A percentile compares a stretch with the other conserved stretches of the same genome.
Evolutionary conservation across 768 basidiomycete species (phyloP).

Genomic region (Udeniomyces megalosporus): DNA sequence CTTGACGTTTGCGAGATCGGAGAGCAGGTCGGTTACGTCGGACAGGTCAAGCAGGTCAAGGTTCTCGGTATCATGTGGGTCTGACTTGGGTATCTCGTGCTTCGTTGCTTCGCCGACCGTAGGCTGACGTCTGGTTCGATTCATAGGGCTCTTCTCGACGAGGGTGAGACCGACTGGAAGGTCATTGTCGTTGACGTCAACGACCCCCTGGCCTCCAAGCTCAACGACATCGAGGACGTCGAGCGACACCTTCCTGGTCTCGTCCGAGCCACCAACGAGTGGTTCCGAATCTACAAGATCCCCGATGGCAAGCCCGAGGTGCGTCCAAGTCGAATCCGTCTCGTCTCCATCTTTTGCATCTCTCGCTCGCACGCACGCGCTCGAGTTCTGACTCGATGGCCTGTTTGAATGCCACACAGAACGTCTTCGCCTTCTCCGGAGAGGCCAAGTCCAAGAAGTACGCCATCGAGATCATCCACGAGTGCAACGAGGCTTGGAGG

Average conservation of each 20-base stretch:
- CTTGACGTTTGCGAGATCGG: slow-evolving; percentile 99
- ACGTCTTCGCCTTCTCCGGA: slow-evolving; percentile 96
- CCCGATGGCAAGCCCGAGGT: slow-evolving; percentile 33
- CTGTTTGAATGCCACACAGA: slow-evolving; percentile 36
- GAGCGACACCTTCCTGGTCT: slow-evolving; percentile 94
- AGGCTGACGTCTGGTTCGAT: background rate
- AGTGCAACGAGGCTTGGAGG: slow-evolving; percentile 97
- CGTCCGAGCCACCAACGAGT: slow-evolving; percentile 89
- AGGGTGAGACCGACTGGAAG: slow-evolving; percentile 99
- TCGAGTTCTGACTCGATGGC: slow-evolving; percentile 50
- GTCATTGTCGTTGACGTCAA: slow-evolving; percentile 92
- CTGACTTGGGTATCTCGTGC: background rate
- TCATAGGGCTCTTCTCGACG: slow-evolving; percentile 65
- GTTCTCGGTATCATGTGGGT: slow-evolving; percentile 86
- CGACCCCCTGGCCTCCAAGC: slow-evolving; percentile 85
- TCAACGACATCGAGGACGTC: slow-evolving; percentile 98
- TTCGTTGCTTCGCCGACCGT: too few species aligned
- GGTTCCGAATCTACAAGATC: slow-evolving; percentile 56
- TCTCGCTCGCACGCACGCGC: slow-evolving; percentile 48
- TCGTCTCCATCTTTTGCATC: background rate
- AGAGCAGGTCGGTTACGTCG: slow-evolving; percentile 90
- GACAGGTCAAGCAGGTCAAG: slow-evolving; percentile 99
- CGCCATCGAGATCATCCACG: slow-evolving; percentile 95
- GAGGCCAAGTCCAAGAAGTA: slow-evolving; percentile 99
- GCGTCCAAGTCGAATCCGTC: background rate